Base-by-base conservation (phyloP, 2,329 filamentous ascomycete species). In the Pestalotiopsis sp. region DNA sequence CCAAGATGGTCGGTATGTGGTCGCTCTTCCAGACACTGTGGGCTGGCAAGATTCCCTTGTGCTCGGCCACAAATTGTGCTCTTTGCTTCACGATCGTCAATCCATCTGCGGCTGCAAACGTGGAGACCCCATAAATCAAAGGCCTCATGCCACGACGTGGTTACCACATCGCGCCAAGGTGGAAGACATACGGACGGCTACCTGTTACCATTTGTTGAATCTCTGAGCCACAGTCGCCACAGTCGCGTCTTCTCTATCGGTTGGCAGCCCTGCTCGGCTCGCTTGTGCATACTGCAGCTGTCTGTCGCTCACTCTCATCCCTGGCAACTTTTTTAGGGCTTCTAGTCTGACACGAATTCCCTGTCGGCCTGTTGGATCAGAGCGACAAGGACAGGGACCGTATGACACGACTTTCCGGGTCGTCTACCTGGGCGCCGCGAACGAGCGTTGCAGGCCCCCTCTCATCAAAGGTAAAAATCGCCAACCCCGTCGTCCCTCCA, bases 381-480 rank as follows among this genome's bases (percentile, higher is more conserved):
- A 60, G 27, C 55, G 52, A 66, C 52, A 36, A 36, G 55, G 64
- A 41, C 23, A 55, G 27, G 17, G 39, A 55, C 31, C 36, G 13
- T 62, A 36, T 36, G 27, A 36, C 31, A 52, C 20, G 41, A 25
- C 27, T 55, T 52, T 57, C 64, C 52, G 64, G 64, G 64, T 55
- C 64, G 27, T 66, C 58, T 25, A 55, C 64, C 41, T 31, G 41
- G 58, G 45, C n/a, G 59, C 38, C 25, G 62, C 31, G 31, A 65
- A 65, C 59, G 27, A 38, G 39, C n/a, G 13, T 41, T 36, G 64
- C 64, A 39, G 27, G 45, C 3, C 64, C 64, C 64, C 64, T 66
- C 49, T 66, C 64, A 66, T 66, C 64, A 66, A 66, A 66, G 25
- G 52, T 58, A 55, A 60, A 60, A 36, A 36, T 36, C 23, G n/a